Evolutionary conservation across 805 yeast species (phyloP).

Genomic region (Saccharomyces kudriavzevii): DNA sequence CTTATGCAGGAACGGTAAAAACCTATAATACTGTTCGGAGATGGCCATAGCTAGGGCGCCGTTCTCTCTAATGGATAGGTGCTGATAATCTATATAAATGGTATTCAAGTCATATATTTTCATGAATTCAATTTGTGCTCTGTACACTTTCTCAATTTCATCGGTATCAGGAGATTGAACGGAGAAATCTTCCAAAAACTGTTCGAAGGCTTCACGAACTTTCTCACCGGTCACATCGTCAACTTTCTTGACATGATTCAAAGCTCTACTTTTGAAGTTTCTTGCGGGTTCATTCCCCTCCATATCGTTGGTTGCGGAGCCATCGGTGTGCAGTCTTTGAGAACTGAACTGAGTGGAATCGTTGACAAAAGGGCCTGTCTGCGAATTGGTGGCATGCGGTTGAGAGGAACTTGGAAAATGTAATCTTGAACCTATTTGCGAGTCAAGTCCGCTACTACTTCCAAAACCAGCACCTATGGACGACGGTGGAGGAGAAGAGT

Average conservation of each 20-base stretch:
- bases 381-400: slow-evolving; percentile 10
- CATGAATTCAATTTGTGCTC: slow-evolving; percentile 78
- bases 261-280: slow-evolving; percentile 42
- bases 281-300: slow-evolving; percentile 9
- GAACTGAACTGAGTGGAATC: slow-evolving; percentile 20
- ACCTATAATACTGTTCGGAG: slow-evolving; percentile 85
- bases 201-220: slow-evolving; percentile 84
- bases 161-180: slow-evolving; percentile 30
- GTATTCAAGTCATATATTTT: slow-evolving; percentile 66
- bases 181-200: slow-evolving; percentile 61
- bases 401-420: slow-evolving; percentile 27
- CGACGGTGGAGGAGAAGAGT: slow-evolving; percentile 27
- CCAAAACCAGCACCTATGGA: slow-evolving; percentile 26
- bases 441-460: slow-evolving; percentile 23
- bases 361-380: slow-evolving; percentile 2
- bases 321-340: slow-evolving; percentile 16
- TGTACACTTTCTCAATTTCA: slow-evolving; percentile 48
- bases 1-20: slow-evolving; percentile 71
- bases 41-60: slow-evolving; percentile 87
- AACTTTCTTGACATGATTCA: slow-evolving; percentile 73
- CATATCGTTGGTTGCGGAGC: slow-evolving; percentile 14
- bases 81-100: slow-evolving; percentile 77
- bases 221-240: slow-evolving; percentile 88
- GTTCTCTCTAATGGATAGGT: slow-evolving; percentile 64
- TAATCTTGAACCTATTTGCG: slow-evolving; percentile 20